These are phyloP conservation scores for Acacia crassicarpa DNA, from an alignment of 306 rosid species.

Conservation along the genomic window DNA sequence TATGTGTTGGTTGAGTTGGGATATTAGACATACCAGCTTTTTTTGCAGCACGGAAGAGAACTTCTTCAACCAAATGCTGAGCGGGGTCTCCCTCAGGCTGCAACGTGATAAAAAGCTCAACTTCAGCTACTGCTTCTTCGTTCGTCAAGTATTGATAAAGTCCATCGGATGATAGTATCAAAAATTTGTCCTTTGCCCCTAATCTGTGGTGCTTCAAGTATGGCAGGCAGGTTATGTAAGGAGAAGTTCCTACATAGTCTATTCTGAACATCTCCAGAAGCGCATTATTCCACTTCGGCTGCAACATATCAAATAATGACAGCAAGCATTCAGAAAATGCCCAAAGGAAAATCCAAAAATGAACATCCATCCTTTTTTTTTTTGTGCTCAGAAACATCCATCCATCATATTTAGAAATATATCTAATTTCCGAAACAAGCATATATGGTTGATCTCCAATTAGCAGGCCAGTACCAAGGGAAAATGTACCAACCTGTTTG, in stretches of 20 bases:
- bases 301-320: slow-evolving; percentile 25
- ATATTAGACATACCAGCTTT: slow-evolving; percentile 65
- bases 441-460: neutral
- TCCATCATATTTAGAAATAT: neutral
- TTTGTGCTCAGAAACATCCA: too few relatives aligned
- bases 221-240: slow-evolving; percentile 89
- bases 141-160: slow-evolving; percentile 92
- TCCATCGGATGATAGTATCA: slow-evolving; percentile 92
- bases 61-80: slow-evolving; percentile 94
- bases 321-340: neutral
- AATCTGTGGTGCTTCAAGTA: slow-evolving; percentile 84
- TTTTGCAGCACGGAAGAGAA: slow-evolving; percentile 92
- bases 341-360: neutral
- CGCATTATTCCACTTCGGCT: slow-evolving; percentile 99
- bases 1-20: neutral
- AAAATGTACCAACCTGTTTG: slow-evolving; percentile 67
- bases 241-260: slow-evolving; percentile 79
- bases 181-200: slow-evolving; percentile 84
- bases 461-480: neutral
- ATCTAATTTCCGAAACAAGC: neutral
- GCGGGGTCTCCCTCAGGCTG: slow-evolving; percentile 99
- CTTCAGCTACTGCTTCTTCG: slow-evolving; percentile 95
- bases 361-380: neutral
- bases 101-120: slow-evolving; percentile 81
- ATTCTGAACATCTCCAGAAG: slow-evolving; percentile 89